Base-by-base conservation (phyloP, 2,329 filamentous ascomycete genomes). In the Didymella segeticola region DNA sequence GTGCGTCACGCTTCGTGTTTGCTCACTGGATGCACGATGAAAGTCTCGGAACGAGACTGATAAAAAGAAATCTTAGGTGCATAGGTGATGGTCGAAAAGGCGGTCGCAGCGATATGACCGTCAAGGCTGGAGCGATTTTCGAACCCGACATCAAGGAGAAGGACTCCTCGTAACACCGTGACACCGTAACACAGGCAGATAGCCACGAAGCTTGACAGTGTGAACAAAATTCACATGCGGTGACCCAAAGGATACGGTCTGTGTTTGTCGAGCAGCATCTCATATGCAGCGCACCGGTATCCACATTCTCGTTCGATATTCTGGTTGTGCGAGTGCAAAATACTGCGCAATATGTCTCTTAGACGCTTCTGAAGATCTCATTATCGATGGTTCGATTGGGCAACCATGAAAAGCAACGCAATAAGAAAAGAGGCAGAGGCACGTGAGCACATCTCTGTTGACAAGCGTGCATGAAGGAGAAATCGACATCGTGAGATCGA, bases 201-300 rank as follows among this genome's bases (percentile, higher is more conserved):
- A 62, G 56, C 50, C 51, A 53, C 48, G 42, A 46, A 54, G 41
- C 53, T 53, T 57, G 39, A 45, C 34, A 45, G 20, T 23, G 29
- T 49, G 45, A 22, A 46, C 45, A 46, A 39, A 43, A 37, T 38
- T 37, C 43, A 22, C n/a, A 30, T 39, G 37, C 29, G 31, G 23
- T 37, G 22, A 22, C 12, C 43, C 43, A 15, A 26, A 38, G 12
- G 22, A 22, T 22, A 47, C 31, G 12, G 43, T 17, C 30, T 46
- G 43, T 47, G 15, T 43, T 47, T 26, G 37, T 43, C 37, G 37
- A 53, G 25, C 33, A 43, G 33, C 43, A 20, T 48, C 29, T 46
- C 36, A 19, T 36, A 19, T 34, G 51, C 41, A 49, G 34, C 34
- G 25, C 34, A 45, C 39, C 45, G 34, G 33, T 54, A 45, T 36